A percentile compares a stretch with the other conserved stretches of the same genome.
Evolutionary conservation across 495 filamentous ascomycete genomes (phyloP).

Genomic region (Penicillium malachiteum): DNA sequence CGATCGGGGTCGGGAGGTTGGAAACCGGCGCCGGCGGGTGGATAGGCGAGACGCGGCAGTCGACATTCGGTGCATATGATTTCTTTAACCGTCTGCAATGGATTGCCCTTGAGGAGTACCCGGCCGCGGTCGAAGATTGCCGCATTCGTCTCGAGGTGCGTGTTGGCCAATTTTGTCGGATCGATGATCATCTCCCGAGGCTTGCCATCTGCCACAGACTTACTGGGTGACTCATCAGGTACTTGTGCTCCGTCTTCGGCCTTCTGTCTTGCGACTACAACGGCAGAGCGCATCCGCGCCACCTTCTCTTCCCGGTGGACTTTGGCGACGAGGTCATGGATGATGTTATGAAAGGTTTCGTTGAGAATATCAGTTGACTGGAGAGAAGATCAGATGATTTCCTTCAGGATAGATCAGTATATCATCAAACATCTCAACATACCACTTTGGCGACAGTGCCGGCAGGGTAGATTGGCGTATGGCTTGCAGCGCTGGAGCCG

Average conservation of each 20-base stretch:
- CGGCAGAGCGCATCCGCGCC: slow-evolving; percentile 69
- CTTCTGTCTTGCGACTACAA: slow-evolving; percentile 67
- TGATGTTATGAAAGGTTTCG: slow-evolving; percentile 68
- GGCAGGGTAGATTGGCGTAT: slow-evolving; percentile 34
- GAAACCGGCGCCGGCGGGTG: slow-evolving; percentile 59
- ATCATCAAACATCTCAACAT: slow-evolving; percentile 17
- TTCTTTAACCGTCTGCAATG: slow-evolving; percentile 68
- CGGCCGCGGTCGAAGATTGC: slow-evolving; percentile 72
- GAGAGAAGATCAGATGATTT: slow-evolving; percentile 6
- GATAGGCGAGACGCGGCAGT: slow-evolving; percentile 62
- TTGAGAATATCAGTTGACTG: slow-evolving; percentile 59
- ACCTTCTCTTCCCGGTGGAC: slow-evolving; percentile 74
- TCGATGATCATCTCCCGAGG: slow-evolving; percentile 38
- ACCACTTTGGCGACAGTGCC: slow-evolving; percentile 49
- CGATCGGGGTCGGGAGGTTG: slow-evolving; percentile 59
- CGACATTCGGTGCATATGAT: slow-evolving; percentile 66
- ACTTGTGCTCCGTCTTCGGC: slow-evolving; percentile 50
- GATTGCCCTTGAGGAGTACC: slow-evolving; percentile 72
- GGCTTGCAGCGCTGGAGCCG: slow-evolving; percentile 34
- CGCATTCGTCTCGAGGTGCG: slow-evolving; percentile 63
- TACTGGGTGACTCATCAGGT: slow-evolving; percentile 36
- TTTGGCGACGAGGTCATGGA: slow-evolving; percentile 68
- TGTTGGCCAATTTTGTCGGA: slow-evolving; percentile 37
- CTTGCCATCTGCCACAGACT: slow-evolving; percentile 31
- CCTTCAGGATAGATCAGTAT: neutral